Conservation (phyloP, 1,284 basidiomycete species). For the Moniliella sp. region DNA sequence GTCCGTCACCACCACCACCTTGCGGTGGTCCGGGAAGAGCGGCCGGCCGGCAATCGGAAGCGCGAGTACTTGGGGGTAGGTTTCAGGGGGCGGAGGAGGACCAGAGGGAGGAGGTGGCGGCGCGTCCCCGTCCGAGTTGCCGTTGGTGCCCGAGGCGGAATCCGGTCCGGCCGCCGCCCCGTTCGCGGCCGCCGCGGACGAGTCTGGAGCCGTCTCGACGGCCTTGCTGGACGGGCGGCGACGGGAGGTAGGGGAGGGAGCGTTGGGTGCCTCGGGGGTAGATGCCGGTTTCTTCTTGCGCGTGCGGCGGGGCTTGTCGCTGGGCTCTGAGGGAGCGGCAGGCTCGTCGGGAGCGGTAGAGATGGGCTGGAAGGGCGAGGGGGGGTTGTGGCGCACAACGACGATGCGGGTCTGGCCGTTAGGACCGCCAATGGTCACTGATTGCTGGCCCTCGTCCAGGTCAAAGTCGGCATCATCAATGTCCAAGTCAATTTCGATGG, state of each 20-base stretch:
- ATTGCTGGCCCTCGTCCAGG: not conserved
- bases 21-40: conserved; percentile 87
- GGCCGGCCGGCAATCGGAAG: conserved; percentile 85
- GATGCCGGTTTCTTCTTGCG: too few relatives aligned
- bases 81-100: conserved; percentile 26
- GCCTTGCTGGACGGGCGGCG: too few relatives aligned
- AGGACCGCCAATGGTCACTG: conserved; percentile 1
- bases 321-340: too few relatives aligned
- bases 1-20: conserved; percentile 32
- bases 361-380: too few relatives aligned
- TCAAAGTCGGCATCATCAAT: too few relatives aligned
- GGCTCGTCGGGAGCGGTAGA: too few relatives aligned
- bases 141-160: not conserved
- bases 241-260: too few relatives aligned
- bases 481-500: too few relatives aligned
- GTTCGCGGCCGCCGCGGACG: not conserved
- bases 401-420: conserved; percentile 4
- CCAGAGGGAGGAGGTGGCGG: conserved; percentile 10
- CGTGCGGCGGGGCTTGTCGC: too few relatives aligned
- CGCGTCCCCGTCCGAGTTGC: not conserved
- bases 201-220: not conserved
- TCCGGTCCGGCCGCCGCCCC: not conserved
- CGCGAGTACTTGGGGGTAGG: conserved; percentile 82
- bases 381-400: too few relatives aligned
- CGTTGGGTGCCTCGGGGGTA: too few relatives aligned